Evolutionary conservation across 148 eudicot species (phyloP), one percentile per base, ranked within the genome.

Genomic region (Camellia sinensis): DNA sequence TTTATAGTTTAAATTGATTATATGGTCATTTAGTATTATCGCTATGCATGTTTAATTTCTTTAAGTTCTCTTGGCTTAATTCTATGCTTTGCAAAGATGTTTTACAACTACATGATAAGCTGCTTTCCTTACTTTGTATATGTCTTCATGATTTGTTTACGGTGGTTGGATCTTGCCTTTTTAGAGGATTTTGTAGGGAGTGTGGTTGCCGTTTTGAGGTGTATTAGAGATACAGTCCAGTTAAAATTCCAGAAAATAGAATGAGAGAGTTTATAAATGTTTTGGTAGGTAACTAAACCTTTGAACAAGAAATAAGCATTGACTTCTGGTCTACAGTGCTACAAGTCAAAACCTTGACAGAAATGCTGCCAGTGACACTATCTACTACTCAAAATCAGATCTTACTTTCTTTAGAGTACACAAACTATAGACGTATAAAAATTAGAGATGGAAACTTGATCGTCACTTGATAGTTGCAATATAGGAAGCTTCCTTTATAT

Each of bases 1-100:
- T 41, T 61, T 15, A 21, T 2, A 9, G 29, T 78, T 67, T 8
- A 15, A 68, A 13, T 22, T 54, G 19, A 21, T 2, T 78, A 50
- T 56, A 45, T 70, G 73, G 29, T 73, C 61, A 41, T 80, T 73
- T 79, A 53, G 54, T 44, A 59, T 12, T 21, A 22, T 12, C 56
- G 44, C 59, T 56, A 45, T 79, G 6, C 13, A 61, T 79, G 77
- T 18, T 14, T 37, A 46, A 52, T 60, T 40, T 63, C 54, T 80
- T 56, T 37, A 60, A 71, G 8, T 61, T 50, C 15, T 48, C 7
- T 13, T 52, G 12, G n/a, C 5, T 29, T 52, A 29, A 64, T 76
- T 7, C 21, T 5, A 46, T 73, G 64, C 64, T 29, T 53, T 63
- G 53, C 43, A n/a, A 21, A 5, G 54, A 53, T 73, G 44, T 45